Base-by-base conservation (phyloP, 148 eudicot genomes). In the Limonium bicolor region DNA sequence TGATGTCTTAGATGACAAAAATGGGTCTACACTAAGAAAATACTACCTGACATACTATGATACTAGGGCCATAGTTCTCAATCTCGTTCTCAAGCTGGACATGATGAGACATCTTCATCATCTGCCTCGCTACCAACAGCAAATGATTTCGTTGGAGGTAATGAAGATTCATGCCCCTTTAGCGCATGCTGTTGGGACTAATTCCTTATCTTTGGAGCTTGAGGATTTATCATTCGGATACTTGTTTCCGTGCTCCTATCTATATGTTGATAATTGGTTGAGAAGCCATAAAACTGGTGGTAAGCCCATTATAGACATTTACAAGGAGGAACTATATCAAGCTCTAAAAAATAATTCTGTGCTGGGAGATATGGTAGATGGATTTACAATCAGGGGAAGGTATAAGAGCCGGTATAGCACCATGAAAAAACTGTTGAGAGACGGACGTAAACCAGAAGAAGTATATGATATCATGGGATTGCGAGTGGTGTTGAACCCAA, bases 401-500 rank as follows among this genome's bases (percentile, higher is more conserved):
- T 90, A 77, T 51, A 90, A 90, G 65, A 90, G 81, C 56, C 93
- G 81, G 20, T 90, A 80, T 37, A 90, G 95, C 70, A 90, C 97
- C 37, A 83, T 90, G 97, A 90, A 90, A 73, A 90, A 90, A 59
- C 81, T 90, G 46, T 43, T 90, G 48, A 83, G 63, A 66, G 95
- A 84, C 59, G 95, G 97, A 4, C 93, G 93, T 45, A 75, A 70
- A 27, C 93, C 95, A 34, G 93, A 90, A 60, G 93, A 90, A 59
- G 93, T 90, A 36, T 60, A 90, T 63, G 97, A 90, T 62, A 71
- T 90, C 41, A 58, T 84, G 61, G 97, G 87, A 13, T 53, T 90
- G 55, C 67, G 97, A 62, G 87, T 90, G 11, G 63, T 90, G 50
- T 48, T 90, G 37, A 68, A 51, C 48, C 90, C 90, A 3, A 46